A percentile compares a stretch with the other conserved stretches of the same genome.
phyloP scores from a whole-genome alignment of 2,329 filamentous ascomycete genomes.

The Trichoderma atroviride region DNA sequence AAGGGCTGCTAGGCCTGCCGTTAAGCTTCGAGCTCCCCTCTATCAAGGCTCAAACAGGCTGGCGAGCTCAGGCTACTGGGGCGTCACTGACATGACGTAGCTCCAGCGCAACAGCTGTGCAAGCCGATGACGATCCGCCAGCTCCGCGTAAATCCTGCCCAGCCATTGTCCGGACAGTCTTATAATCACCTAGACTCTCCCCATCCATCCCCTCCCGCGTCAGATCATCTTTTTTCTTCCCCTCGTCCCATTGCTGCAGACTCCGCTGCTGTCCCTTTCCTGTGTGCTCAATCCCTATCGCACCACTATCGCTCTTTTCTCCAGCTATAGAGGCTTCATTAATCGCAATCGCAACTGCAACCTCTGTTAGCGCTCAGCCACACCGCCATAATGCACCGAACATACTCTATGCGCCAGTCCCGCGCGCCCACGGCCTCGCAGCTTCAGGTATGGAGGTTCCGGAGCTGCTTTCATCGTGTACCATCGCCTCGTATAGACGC shows the following conservation, averaged over 20 bases:
- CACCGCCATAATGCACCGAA: constrained; percentile 79
- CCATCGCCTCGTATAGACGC: background rate
- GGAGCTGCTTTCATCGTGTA: background rate
- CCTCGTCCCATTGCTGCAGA: constrained; percentile 14
- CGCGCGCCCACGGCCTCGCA: constrained; percentile 91
- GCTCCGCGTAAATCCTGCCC: constrained; percentile 23
- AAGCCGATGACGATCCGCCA: constrained; percentile 28
- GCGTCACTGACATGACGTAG: constrained; percentile 24
- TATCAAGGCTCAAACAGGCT: constrained; percentile 13
- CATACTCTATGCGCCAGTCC: constrained; percentile 97
- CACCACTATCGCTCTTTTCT: constrained; percentile 3
- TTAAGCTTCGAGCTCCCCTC: constrained; percentile 6
- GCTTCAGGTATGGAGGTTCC: constrained; percentile 53
- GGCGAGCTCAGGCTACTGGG: background rate
- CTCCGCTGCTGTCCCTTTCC: constrained; percentile 12
- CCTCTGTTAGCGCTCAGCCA: constrained; percentile 30
- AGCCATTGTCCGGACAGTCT: constrained; percentile 8
- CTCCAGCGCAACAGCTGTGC: constrained; percentile 16
- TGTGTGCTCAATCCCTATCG: constrained; percentile 8
- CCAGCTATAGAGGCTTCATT: background rate
- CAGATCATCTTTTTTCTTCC: background rate
- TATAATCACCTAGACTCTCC: constrained; percentile 25
- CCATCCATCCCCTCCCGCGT: constrained; percentile 17
- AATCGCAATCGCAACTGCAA: constrained; percentile 25
- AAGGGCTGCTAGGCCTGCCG: background rate